Evolutionary conservation across 495 filamentous ascomycete species (phyloP), one percentile per base, ranked within the genome.

Genomic region (Aspergillus nanangensis): DNA sequence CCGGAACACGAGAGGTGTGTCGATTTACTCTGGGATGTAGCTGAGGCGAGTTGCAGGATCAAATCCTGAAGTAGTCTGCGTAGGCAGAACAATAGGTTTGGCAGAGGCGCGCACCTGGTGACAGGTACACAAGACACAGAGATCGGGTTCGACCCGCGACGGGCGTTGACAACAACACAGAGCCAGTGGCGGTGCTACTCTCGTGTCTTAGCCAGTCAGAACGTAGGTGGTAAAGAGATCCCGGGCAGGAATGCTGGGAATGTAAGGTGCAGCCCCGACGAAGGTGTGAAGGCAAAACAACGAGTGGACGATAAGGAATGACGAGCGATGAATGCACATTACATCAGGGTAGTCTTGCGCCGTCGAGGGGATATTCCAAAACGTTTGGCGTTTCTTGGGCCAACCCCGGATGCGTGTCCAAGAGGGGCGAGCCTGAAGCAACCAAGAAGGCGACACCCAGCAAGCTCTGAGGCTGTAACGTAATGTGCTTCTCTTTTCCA

Each of bases 221-320:
- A 13, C 14, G 43, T 22, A 27, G 48, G 17, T 38, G 35, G 31
- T 47, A 24, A 40, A 24, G 45, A 32, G 42, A 24, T 32, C 25
- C 45, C 41, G 41, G 45, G 33, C 44, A 47, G 55, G 55, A 55
- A 55, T 58, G 55, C 32, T 53, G 20, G 25, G 36, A 38, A 49
- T 36, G 44, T 42, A 41, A 52, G 38, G 40, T 23, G 17, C 40
- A 27, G 53, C 42, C 35, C 33, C 42, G 24, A 41, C 39, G 39
- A 40, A 45, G n/a, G 45, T 38, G 22, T 41, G 42, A 43, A 44
- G 38, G 35, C 29, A 49, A 47, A 46, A 49, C 41, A 51, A 49
- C 41, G 49, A 42, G 36, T 23, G 15, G 38, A 25, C 44, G 38
- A 48, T 45, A 45, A 32, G 48, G 48, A 45, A 44, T 23, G 32